A percentile compares a stretch with the other conserved stretches of the same genome.
Conservation (phyloP, 2,329 filamentous ascomycete species). For the Epicoccum sorghinum region DNA sequence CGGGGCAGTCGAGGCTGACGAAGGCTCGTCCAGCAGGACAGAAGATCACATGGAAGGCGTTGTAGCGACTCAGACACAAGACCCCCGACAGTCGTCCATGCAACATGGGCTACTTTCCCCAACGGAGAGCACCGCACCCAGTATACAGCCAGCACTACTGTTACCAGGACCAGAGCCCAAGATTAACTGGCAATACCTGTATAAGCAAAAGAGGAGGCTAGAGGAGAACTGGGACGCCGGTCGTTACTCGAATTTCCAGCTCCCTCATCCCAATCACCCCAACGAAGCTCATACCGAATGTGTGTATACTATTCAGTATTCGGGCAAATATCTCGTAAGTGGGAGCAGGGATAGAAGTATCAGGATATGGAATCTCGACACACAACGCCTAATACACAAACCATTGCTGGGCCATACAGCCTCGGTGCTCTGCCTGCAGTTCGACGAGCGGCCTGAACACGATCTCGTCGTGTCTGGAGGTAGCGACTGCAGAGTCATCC, state of each 20-base stretch:
- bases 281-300: slow-evolving; percentile 89
- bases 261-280: slow-evolving; percentile 81
- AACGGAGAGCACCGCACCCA: slow-evolving; percentile 20
- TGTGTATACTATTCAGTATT: slow-evolving; percentile 93
- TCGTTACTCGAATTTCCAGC: slow-evolving; percentile 82
- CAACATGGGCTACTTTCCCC: slow-evolving; percentile 14
- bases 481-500: slow-evolving; percentile 86
- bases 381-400: slow-evolving; percentile 74
- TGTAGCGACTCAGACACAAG: slow-evolving; percentile 23
- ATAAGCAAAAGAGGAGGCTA: slow-evolving; percentile 81
- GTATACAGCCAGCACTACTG: slow-evolving; percentile 42
- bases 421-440: slow-evolving; percentile 93
- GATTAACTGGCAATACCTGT: slow-evolving; percentile 92
- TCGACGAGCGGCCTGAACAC: slow-evolving; percentile 84
- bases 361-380: slow-evolving; percentile 88
- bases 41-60: slow-evolving; percentile 50
- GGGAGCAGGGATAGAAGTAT: slow-evolving; percentile 89
- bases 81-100: slow-evolving; percentile 24
- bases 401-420: slow-evolving; percentile 79
- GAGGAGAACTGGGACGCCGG: slow-evolving; percentile 92
- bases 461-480: slow-evolving; percentile 95
- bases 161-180: slow-evolving; percentile 57
- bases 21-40: slow-evolving; percentile 32
- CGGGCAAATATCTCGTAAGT: slow-evolving; percentile 84
- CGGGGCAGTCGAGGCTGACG: slow-evolving; percentile 55